Evolutionary conservation across 75 land plant species (phyloP), one percentile per base, ranked within the genome.

Genomic region (Azolla pinnata): DNA sequence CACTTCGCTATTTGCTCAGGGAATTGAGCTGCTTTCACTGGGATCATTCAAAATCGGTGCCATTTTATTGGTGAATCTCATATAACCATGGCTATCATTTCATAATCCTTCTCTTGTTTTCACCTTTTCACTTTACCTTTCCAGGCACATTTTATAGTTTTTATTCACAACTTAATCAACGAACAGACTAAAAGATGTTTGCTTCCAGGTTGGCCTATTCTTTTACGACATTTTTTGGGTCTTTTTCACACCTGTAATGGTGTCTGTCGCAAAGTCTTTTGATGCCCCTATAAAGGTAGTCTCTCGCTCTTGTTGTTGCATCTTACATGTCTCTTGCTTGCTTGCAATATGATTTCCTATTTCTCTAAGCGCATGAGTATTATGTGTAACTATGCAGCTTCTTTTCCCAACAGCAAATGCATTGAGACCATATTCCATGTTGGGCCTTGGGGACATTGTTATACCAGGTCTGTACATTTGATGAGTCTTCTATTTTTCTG

Each of bases 201-300:
- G 42, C 8, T 60, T 68, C 44, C 80, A 95, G 99, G 88, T 75
- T 55, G 99, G 99, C 40, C 76, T 95, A 26, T 95, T 95, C 63
- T 56, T 95, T 12, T 95, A 95, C 67, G 99, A 95, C 54, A 90
- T 95, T 17, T 90, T 95, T 58, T 95, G 99, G 99, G 99, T 95
- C 25, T 95, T 95, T 64, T 95, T 86, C 73, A 89, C 97, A 19
- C 99, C 99, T 38, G 99, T 95, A 33, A 89, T 95, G 99, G 99
- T 95, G 61, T 89, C 88, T 65, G 99, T 95, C 32, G 99, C 99
- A 33, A 95, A 86, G 69, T 95, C 99, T 50, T 95, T 95, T 68
- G 99, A 95, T 72, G 99, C 99, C 31, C 99, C 99, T 18, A 95
- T 95, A 29, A 95, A 95, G 99, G 99, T 90, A 17, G 55, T 17